Evolutionary conservation across 164 flowering plant species (phyloP).

Genomic region (Chimonanthus praecox): DNA sequence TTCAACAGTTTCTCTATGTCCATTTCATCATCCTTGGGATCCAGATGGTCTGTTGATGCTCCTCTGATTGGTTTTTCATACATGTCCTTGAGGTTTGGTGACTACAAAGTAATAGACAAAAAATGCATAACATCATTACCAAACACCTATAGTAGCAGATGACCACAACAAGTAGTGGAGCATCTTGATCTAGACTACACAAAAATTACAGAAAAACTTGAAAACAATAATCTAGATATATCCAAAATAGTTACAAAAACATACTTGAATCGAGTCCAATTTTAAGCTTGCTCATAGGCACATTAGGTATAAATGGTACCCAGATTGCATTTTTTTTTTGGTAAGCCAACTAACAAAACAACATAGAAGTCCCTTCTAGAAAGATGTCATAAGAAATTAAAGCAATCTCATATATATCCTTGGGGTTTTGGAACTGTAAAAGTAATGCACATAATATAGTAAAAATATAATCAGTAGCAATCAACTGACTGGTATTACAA

Average conservation of each 20-base stretch:
- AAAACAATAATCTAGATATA: too few relatives aligned
- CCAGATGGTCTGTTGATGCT: conserved; percentile 12
- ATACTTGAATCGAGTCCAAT: background rate
- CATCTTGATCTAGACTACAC: background rate
- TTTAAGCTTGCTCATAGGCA: background rate
- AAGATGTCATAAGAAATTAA: too few relatives aligned
- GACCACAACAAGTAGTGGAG: background rate
- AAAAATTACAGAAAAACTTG: background rate
- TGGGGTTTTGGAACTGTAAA: conserved; percentile 10
- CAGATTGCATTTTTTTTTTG: too few relatives aligned
- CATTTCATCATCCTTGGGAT: conserved; percentile 17
- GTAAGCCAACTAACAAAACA: too few relatives aligned
- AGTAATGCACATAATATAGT: background rate
- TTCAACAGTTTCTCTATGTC: conserved; percentile 39
- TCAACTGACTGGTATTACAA: too few relatives aligned
- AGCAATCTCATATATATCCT: conserved; percentile 12
- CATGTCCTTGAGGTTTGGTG: conserved; percentile 13
- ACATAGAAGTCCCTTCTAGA: background rate
- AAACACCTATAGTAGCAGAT: background rate
- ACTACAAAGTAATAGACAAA: conserved; percentile 3
- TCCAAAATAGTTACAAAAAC: background rate
- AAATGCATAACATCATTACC: background rate
- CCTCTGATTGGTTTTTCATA: conserved; percentile 12
- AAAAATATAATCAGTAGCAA: background rate
- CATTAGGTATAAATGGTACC: background rate